Base-by-base conservation (phyloP, 768 basidiomycete species). In the Tricholoma sp. region DNA sequence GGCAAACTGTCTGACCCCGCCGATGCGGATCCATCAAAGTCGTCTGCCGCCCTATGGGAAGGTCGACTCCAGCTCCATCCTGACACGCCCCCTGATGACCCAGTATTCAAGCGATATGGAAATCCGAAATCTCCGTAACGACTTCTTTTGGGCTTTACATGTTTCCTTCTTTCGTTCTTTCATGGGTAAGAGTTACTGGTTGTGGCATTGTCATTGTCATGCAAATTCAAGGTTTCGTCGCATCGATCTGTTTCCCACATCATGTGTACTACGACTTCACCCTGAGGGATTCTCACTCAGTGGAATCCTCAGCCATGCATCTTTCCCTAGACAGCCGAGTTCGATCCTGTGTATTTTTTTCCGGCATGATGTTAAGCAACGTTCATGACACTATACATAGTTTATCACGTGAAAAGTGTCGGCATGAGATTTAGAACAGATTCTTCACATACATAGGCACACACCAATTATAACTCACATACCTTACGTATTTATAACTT, bases 1-100 rank as follows among this genome's bases (percentile, higher is more conserved):
- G 80, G 82, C 34, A 78, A 81, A 3, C 74, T 90, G 6, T 86
- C 86, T 1, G 87, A 94, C 69, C 91, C 91, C 32, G 83, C 89
- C 28, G 77, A 82, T 51, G 74, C 78, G 56, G 88, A 93, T 68
- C 90, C 92, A 13, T 91, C 91, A 32, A 80, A 79, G 66, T 88
- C 90, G 9, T 87, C 90, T 31, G 86, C 90, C 9, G 90, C 89
- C 1, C 76, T 94, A 6, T 91, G 85, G 85, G 84, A 89, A 68
- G 92, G 92, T 59, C 89, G 82, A 70, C 76, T 94, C 13, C 91
- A 93, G 68, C 75, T 96, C 6, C 94, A 97, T 66, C 94, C 94
- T 0, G 91, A 90, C 36, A 95, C 93, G 2, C 76, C 81, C 47
- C 74, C 70, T 32, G 83, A 89, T 57, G 91, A 95, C 63, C 76